Percentiles rank a stretch among this genome's conserved stretches.
These are phyloP conservation scores for Podospora australis DNA, from an alignment of 495 filamentous ascomycete genomes.

Conservation along the genomic window DNA sequence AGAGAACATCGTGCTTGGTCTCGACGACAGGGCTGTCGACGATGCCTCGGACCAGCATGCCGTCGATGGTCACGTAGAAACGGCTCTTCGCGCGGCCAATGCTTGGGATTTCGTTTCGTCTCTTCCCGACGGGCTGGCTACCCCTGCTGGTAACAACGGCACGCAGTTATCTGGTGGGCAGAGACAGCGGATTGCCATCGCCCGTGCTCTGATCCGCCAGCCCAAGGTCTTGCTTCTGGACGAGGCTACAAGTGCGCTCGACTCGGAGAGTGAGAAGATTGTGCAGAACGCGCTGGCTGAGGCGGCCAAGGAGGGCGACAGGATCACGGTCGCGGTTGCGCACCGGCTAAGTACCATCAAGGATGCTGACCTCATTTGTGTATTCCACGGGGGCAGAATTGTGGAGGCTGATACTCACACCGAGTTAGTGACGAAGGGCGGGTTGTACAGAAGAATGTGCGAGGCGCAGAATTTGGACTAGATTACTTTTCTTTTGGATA, in stretches of 20 bases:
- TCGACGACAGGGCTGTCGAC: constrained; percentile 14
- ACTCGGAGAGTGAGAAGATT: constrained; percentile 63
- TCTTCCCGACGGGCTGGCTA: constrained; percentile 52
- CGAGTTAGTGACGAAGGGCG: constrained; percentile 35
- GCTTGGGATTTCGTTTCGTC: constrained; percentile 55
- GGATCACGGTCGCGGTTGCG: constrained; percentile 69
- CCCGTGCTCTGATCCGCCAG: constrained; percentile 64
- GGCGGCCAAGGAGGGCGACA: constrained; percentile 42
- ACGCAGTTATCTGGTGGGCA: constrained; percentile 68
- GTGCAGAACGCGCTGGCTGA: constrained; percentile 63
- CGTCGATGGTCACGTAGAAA: constrained; percentile 40
- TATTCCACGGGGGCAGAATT: constrained; percentile 42
- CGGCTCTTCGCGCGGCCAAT: constrained; percentile 53
- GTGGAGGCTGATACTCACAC: constrained; percentile 45
- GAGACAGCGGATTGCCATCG: constrained; percentile 68
- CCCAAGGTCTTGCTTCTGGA: constrained; percentile 67
- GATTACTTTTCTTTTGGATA: neutral
- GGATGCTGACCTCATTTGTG: constrained; percentile 48
- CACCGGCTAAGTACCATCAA: constrained; percentile 50
- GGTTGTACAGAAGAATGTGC: constrained; percentile 38
- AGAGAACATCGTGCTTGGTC: constrained; percentile 51
- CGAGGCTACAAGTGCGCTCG: constrained; percentile 70
- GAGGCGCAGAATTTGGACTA: constrained; percentile 27
- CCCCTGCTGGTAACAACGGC: constrained; percentile 54
- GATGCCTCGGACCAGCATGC: constrained; percentile 11